Evolutionary conservation across 2,329 filamentous ascomycete genomes (phyloP).

Genomic region (Pseudocercospora fijiensis): DNA sequence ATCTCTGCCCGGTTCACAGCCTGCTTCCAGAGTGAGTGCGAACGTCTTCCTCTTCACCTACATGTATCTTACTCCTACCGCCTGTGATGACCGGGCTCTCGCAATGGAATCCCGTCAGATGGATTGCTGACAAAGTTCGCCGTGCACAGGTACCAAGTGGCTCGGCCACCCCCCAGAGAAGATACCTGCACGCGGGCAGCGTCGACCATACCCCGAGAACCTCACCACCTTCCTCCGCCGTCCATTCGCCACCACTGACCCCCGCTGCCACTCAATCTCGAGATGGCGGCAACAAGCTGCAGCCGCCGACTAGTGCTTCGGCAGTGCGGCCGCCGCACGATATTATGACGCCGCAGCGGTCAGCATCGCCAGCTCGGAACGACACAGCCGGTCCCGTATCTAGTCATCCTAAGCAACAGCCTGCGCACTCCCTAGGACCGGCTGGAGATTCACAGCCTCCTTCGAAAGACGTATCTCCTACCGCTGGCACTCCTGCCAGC

Average conservation of each 20-base stretch:
- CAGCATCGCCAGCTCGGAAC: conserved; percentile 35
- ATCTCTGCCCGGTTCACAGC: conserved; percentile 83
- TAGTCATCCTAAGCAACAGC: conserved; percentile 48
- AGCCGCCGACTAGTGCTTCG: conserved; percentile 27
- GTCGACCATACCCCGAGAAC: conserved; percentile 58
- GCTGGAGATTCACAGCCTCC: conserved; percentile 54
- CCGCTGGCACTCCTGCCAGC: conserved; percentile 54
- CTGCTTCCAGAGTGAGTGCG: conserved; percentile 71
- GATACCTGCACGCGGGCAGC: conserved; percentile 44
- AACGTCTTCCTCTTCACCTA: background rate
- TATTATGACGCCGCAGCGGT: conserved; percentile 64
- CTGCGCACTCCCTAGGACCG: conserved; percentile 58
- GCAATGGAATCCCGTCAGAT: conserved; percentile 2
- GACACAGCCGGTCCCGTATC: conserved; percentile 39
- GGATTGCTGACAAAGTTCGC: conserved; percentile 10
- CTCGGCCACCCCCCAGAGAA: conserved; percentile 39
- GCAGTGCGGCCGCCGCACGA: conserved; percentile 44
- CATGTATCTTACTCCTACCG: background rate
- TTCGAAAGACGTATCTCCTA: conserved; percentile 61
- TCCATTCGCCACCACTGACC: conserved; percentile 87
- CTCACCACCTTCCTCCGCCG: conserved; percentile 66
- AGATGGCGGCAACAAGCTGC: conserved; percentile 46
- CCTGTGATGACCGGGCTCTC: conserved; percentile 15
- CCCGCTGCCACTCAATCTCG: conserved; percentile 71
- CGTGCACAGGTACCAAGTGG: conserved; percentile 49